Evolutionary conservation across 257 asterid species (phyloP), one percentile per base, ranked within the genome.

Genomic region (Solanum bukasovii): DNA sequence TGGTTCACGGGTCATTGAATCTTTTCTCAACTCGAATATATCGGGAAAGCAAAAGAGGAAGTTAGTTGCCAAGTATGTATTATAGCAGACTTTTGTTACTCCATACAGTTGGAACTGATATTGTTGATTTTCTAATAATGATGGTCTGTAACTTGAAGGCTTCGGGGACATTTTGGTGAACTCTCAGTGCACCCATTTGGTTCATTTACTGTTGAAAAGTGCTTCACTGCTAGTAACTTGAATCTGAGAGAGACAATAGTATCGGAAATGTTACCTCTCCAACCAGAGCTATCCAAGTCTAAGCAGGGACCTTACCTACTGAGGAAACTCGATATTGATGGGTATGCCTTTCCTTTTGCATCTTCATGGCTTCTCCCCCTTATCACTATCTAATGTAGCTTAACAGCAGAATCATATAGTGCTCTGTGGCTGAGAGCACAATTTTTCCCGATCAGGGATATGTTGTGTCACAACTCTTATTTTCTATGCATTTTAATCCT

Each of bases 291-390:
- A 29, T 92, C 94, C 74, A 95, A 93, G 93, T 93, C 95, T 87
- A 96, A 89, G 90, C 99, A 96, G 92, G 99, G 99, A 21, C 99
- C 99, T n/a, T 96, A 94, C 89, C 93, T 96, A 75, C 89, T 94
- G 93, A 94, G 94, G 94, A 97, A 93, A 88, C 96, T 97, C 84
- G 99, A 96, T 85, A 94, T 96, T 72, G 99, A 94, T 85, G 98
- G 99, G 99, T 97, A 93, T 91, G 94, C 86, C 44, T 14, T 61
- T 56, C 13, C 13, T 85, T 23, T 68, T 63, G 33, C 86, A 29
- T 61, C 56, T 46, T 18, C 35, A 33, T 35, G 21, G 38, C 63
- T 25, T 75, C 31, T 16, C 52, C 33, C 16, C 35, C 42, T 84
- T 61, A 3, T 11, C 65, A 31, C 42, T 82, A 82, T 49, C 70